Base-by-base conservation (phyloP, 768 basidiomycete species). In the Lactifluus subvellereus region DNA sequence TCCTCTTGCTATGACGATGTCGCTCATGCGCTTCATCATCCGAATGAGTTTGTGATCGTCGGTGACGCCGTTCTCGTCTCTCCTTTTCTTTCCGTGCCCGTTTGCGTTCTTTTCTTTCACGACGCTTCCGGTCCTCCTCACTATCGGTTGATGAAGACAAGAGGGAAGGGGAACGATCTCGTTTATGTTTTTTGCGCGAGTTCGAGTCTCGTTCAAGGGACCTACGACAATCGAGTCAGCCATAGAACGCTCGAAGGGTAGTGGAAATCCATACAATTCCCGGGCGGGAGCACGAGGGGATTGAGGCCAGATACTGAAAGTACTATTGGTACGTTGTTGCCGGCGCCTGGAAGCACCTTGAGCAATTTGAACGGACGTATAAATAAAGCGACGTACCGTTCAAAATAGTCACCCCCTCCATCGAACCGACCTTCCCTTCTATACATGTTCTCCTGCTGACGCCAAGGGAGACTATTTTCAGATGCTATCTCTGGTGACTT, bases 281-380 rank as follows among this genome's bases (percentile, higher is more conserved):
- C 89, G 82, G 42, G 80, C 75, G 59, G 84, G 84, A 10, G 79
- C 82, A 66, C 86, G 87, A 0, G 92, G 92, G 3, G 92, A 94
- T 4, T 84, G 74, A 1, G 92, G 92, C 92, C 92, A 94, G n/a
- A 91, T 78, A 67, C 80, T 80, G 2, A 84, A 72, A 6, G 77
- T 78, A 9, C 75, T 81, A 5, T 68, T 77, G 67, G 84, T 84
- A 53, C 92, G 79, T 71, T 92, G 86, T 52, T 78, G 71, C 59
- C 89, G 79, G 37, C 92, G 91, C 68, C 91, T 94, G 63, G 0
- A 56, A 49, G 47, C n/a, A 40, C 1, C 16, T 61, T 62, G 22
- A 57, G 40, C 6, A 49, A 61, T 32, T 54, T 40, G 42, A 70
- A 27, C 8, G 22, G 18, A 60, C 13, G 32, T 37, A 54, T 16